These are phyloP conservation scores for Scheffersomyces lignicola DNA, from an alignment of 1,139 yeast genomes.

Conservation along the genomic window DNA sequence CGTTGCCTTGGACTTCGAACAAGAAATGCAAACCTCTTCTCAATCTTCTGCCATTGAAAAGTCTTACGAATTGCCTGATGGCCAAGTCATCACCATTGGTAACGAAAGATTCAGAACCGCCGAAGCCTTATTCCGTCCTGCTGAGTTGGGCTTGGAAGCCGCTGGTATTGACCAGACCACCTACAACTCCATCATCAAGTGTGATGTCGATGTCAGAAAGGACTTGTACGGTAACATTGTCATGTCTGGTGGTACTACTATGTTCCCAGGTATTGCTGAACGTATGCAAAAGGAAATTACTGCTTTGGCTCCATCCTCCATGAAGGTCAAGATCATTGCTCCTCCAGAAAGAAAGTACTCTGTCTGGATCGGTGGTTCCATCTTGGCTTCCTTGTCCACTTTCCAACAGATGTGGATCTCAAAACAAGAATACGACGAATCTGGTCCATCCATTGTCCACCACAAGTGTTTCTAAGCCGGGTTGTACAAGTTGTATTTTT, in stretches of 20 bases:
- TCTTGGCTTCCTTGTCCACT: conserved; percentile 96
- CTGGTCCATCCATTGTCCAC: conserved; percentile 99
- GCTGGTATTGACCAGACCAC: conserved; percentile 99
- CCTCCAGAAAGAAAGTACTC: conserved; percentile 99
- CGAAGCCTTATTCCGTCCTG: conserved; percentile 99
- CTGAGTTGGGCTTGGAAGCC: conserved; percentile 96
- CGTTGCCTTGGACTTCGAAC: conserved; percentile 95
- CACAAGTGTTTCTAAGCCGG: conserved; percentile 99
- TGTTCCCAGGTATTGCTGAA: conserved; percentile 99
- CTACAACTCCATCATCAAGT: conserved; percentile 98
- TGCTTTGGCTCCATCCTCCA: conserved; percentile 98
- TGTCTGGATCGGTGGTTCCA: conserved; percentile 99
- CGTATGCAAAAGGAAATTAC: conserved; percentile 99
- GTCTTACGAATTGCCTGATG: conserved; percentile 99
- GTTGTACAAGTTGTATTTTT: too few relatives aligned
- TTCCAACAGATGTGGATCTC: conserved; percentile 99
- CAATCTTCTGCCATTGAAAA: conserved; percentile 98
- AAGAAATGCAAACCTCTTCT: conserved; percentile 98
- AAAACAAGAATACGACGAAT: conserved; percentile 99
- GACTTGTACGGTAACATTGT: conserved; percentile 99
- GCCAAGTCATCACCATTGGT: conserved; percentile 99
- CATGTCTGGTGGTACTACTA: conserved; percentile 99
- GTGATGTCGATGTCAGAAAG: conserved; percentile 99
- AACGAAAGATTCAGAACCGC: conserved; percentile 99
- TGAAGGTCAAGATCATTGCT: conserved; percentile 99